Percentiles rank a stretch among this genome's conserved stretches.
These are phyloP conservation scores for Chloris gayana DNA, from an alignment of 176 grass and related monocot species.

Conservation along the genomic window DNA sequence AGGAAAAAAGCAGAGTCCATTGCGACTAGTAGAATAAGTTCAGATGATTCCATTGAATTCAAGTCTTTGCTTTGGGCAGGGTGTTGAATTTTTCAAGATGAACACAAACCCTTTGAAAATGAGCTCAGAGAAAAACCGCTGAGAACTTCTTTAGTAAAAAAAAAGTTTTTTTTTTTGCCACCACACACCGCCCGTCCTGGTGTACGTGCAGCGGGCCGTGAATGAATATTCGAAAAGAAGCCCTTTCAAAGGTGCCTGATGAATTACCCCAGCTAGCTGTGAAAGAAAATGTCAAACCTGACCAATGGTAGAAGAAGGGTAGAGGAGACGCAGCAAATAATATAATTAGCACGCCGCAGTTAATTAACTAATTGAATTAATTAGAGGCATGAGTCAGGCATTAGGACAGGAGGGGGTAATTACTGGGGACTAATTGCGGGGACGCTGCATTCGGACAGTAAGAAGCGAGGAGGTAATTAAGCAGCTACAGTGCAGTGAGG, in stretches of 20 bases:
- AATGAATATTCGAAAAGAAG: background rate
- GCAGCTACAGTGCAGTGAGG: background rate
- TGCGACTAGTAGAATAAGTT: background rate
- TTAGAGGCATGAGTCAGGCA: no score
- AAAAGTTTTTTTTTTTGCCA: background rate
- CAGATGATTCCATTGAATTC: background rate
- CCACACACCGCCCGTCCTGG: no score
- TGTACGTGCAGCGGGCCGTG: no score
- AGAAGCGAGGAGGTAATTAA: background rate
- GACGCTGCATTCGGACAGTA: background rate
- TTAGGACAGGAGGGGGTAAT: background rate
- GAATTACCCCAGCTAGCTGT: no score
- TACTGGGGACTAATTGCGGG: background rate
- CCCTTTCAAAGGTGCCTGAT: background rate
- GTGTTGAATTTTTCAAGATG: slow-evolving; percentile 29
- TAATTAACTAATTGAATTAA: background rate
- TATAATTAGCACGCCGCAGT: background rate
- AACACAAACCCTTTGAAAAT: slow-evolving; percentile 11
- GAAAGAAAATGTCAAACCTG: background rate
- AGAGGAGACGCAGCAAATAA: background rate
- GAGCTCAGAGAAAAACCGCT: background rate
- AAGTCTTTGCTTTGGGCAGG: background rate
- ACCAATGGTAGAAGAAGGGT: background rate
- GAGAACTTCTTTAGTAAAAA: no score
- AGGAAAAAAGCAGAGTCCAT: no score